Evolutionary conservation across 495 filamentous ascomycete species (phyloP).

Genomic region (Neurospora terricola): DNA sequence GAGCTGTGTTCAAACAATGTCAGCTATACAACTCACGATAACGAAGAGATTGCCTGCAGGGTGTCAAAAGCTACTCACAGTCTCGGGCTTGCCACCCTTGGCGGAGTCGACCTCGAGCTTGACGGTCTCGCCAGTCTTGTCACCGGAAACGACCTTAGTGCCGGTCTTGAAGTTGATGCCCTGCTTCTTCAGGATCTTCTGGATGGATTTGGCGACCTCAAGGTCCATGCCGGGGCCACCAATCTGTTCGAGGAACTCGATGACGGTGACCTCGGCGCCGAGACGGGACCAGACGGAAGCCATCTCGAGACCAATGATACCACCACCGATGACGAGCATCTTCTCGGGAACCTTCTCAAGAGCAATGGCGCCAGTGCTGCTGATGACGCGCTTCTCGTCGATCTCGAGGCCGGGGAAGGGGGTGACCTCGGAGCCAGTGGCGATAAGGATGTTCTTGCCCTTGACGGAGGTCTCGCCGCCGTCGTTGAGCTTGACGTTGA

Average conservation of each 20-base stretch:
- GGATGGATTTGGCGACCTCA: slow-evolving; percentile 83
- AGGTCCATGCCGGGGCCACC: slow-evolving; percentile 96
- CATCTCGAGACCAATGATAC: slow-evolving; percentile 99
- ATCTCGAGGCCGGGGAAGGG: slow-evolving; percentile 94
- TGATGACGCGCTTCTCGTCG: slow-evolving; percentile 94
- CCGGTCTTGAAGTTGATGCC: slow-evolving; percentile 97
- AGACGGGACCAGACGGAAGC: slow-evolving; percentile 94
- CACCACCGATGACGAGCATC: slow-evolving; percentile 95
- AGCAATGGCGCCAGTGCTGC: slow-evolving; percentile 87
- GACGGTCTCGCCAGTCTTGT: slow-evolving; percentile 63
- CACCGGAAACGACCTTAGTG: slow-evolving; percentile 87
- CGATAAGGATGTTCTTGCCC: slow-evolving; percentile 96
- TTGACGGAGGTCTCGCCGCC: slow-evolving; percentile 75
- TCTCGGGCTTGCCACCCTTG: slow-evolving; percentile 93
- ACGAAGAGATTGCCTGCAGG: neutral
- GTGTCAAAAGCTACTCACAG: slow-evolving; percentile 40
- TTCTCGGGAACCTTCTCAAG: slow-evolving; percentile 88
- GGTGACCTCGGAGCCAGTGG: slow-evolving; percentile 86
- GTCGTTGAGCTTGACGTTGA: slow-evolving; percentile 81
- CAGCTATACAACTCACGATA: slow-evolving; percentile 1
- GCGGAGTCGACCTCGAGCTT: slow-evolving; percentile 80
- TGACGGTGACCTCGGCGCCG: slow-evolving; percentile 88
- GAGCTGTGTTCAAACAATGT: slow-evolving; percentile 43
- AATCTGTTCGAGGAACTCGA: slow-evolving; percentile 93
- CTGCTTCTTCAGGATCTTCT: slow-evolving; percentile 92